Percentiles rank a stretch among this genome's conserved stretches.
Conservation (phyloP, 148 eudicot genomes). For the Dysphania ambrosioides region DNA sequence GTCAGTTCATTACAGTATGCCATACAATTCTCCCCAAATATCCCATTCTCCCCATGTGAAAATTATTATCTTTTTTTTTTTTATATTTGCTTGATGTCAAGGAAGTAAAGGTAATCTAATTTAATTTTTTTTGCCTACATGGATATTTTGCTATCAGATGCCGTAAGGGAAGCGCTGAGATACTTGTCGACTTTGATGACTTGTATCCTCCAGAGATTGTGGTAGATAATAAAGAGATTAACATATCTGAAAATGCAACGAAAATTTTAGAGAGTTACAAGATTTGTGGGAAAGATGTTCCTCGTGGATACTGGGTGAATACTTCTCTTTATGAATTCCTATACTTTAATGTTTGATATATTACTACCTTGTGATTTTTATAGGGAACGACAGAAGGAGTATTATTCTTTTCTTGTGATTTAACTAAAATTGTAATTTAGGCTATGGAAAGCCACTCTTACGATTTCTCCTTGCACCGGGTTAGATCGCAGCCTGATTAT, state of each 20-base stretch:
- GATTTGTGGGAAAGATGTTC: constrained; percentile 90
- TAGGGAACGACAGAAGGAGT: neutral
- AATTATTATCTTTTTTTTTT: neutral
- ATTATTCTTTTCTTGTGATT: neutral
- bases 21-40: neutral
- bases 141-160: constrained; percentile 50
- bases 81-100: too few species aligned
- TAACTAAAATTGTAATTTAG: neutral
- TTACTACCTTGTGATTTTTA: neutral
- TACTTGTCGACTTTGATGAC: constrained; percentile 81
- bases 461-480: too few species aligned
- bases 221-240: constrained; percentile 39
- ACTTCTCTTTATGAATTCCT: neutral
- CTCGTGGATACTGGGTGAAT: constrained; percentile 94
- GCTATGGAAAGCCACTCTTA: neutral
- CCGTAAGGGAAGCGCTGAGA: constrained; percentile 89
- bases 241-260: constrained; percentile 36
- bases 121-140: constrained; percentile 3
- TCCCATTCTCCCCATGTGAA: neutral
- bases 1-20: too few species aligned
- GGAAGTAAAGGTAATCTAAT: neutral
- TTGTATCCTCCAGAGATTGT: constrained; percentile 47
- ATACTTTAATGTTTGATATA: neutral
- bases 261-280: constrained; percentile 41
- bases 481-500: too few species aligned